These are phyloP conservation scores for Hemileia vastatrix DNA, from an alignment of 1,284 basidiomycete species.

Conservation along the genomic window DNA sequence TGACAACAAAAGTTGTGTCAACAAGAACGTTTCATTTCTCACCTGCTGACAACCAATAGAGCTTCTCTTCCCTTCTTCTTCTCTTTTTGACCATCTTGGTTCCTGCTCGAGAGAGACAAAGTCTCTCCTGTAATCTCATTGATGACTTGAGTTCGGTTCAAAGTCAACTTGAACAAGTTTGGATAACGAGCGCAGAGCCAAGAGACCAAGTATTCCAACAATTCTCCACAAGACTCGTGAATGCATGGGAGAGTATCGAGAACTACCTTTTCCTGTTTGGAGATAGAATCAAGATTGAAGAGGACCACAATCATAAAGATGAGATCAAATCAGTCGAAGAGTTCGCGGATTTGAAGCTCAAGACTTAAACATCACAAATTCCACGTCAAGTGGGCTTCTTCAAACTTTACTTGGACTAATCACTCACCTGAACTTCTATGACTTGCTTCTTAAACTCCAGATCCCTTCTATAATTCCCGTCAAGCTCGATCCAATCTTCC, in stretches of 20 bases:
- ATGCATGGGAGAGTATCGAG: slow-evolving; percentile 47
- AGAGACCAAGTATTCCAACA: slow-evolving; percentile 45
- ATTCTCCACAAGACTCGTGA: slow-evolving; percentile 46
- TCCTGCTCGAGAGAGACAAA: too few relatives aligned
- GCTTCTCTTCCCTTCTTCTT: slow-evolving; percentile 41
- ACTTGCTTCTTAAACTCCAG: slow-evolving; percentile 46
- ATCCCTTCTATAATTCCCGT: slow-evolving; percentile 47
- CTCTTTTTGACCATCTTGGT: too few relatives aligned
- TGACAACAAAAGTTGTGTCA: not conserved
- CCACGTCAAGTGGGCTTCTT: too few relatives aligned
- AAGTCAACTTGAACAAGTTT: slow-evolving; percentile 42
- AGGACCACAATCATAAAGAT: not conserved
- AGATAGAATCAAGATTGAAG: not conserved
- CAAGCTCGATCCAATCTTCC: slow-evolving; percentile 49
- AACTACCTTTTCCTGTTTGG: slow-evolving; percentile 43
- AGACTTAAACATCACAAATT: too few relatives aligned
- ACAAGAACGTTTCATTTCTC: slow-evolving; percentile 9
- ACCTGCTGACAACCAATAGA: slow-evolving; percentile 40
- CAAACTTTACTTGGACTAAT: too few relatives aligned
- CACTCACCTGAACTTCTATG: slow-evolving; percentile 38
- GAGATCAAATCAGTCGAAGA: too few relatives aligned
- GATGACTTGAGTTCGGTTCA: slow-evolving; percentile 42
- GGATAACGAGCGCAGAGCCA: slow-evolving; percentile 48
- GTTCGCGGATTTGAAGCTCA: too few relatives aligned
- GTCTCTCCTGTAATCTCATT: slow-evolving; percentile 46